Evolutionary conservation across 768 basidiomycete genomes (phyloP).

Genomic region (Pisolithus orientalis): DNA sequence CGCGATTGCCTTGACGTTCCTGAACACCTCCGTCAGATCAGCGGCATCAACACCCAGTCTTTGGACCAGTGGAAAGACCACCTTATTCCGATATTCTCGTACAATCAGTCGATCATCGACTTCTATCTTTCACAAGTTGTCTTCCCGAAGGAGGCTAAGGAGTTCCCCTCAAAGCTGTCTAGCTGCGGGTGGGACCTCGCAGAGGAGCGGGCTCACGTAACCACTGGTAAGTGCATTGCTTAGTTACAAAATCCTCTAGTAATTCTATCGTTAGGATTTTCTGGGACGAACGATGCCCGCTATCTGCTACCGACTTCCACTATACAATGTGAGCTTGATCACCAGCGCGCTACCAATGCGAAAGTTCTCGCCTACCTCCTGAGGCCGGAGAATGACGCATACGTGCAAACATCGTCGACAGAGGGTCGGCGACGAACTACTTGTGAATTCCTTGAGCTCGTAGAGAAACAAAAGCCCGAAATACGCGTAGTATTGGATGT

Average conservation of each 20-base stretch:
- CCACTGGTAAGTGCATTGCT: conserved; percentile 9
- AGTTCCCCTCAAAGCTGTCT: conserved; percentile 28
- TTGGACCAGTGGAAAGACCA: conserved; percentile 13
- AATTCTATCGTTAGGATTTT: conserved; percentile 23
- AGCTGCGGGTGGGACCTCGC: conserved; percentile 36
- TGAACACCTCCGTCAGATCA: conserved; percentile 6
- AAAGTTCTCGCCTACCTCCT: conserved; percentile 27
- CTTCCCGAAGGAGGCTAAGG: conserved; percentile 33
- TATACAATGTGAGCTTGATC: conserved; percentile 20
- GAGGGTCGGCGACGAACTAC: conserved; percentile 14
- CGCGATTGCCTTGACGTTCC: conserved; percentile 13
- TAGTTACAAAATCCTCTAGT: not conserved
- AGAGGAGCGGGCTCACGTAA: conserved; percentile 10
- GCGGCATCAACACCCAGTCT: conserved; percentile 26
- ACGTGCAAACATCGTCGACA: conserved; percentile 8
- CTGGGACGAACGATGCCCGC: conserved; percentile 34
- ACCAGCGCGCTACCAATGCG: conserved; percentile 41
- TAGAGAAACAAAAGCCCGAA: conserved; percentile 32
- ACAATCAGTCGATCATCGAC: conserved; percentile 26
- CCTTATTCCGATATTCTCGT: conserved; percentile 23
- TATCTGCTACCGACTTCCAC: conserved; percentile 34
- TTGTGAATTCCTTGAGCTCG: conserved; percentile 15
- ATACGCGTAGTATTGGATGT: conserved; percentile 48
- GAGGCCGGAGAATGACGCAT: conserved; percentile 15
- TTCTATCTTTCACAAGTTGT: conserved; percentile 33